Conservation (phyloP, 495 filamentous ascomycete species). For the Penicillium manginii region DNA sequence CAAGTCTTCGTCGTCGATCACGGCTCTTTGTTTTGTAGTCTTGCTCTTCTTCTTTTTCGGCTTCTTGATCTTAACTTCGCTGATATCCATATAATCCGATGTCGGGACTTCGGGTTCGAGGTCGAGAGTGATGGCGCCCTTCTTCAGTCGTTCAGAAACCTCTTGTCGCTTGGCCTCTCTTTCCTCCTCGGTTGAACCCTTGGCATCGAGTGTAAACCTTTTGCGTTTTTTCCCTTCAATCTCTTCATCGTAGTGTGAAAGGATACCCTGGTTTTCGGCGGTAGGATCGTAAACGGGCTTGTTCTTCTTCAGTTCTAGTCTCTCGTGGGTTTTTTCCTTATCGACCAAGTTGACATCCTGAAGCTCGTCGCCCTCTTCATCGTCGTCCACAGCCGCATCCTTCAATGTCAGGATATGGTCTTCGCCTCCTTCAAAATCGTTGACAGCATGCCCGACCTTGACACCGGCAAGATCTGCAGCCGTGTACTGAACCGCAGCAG, state of each 20-base stretch:
- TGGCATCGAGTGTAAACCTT: conserved; percentile 79
- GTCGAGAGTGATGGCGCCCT: conserved; percentile 76
- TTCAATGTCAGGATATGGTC: conserved; percentile 90
- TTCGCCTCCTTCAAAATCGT: conserved; percentile 72
- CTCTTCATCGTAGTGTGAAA: conserved; percentile 93
- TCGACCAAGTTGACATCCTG: conserved; percentile 81
- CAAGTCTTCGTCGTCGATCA: conserved; percentile 79
- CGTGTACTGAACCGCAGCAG: conserved; percentile 63
- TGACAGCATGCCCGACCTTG: conserved; percentile 85
- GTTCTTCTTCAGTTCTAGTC: conserved; percentile 86
- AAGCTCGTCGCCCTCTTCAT: conserved; percentile 90
- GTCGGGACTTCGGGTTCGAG: conserved; percentile 63
- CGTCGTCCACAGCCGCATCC: conserved; percentile 82
- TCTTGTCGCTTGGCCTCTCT: conserved; percentile 61
- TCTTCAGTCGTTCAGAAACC: conserved; percentile 62
- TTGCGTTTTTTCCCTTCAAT: conserved; percentile 92
- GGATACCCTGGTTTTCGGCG: conserved; percentile 66
- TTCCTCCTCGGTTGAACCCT: conserved; percentile 68
- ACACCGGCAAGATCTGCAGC: conserved; percentile 84
- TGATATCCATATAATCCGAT: conserved; percentile 87
- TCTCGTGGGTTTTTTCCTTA: conserved; percentile 75
- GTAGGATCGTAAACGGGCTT: conserved; percentile 86
- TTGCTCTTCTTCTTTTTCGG: conserved; percentile 91
- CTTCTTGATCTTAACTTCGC: conserved; percentile 87
- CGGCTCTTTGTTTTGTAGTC: conserved; percentile 66